Evolutionary conservation across 129 eudicot genomes (phyloP).

Genomic region (Chrysanthemum makinoi): DNA sequence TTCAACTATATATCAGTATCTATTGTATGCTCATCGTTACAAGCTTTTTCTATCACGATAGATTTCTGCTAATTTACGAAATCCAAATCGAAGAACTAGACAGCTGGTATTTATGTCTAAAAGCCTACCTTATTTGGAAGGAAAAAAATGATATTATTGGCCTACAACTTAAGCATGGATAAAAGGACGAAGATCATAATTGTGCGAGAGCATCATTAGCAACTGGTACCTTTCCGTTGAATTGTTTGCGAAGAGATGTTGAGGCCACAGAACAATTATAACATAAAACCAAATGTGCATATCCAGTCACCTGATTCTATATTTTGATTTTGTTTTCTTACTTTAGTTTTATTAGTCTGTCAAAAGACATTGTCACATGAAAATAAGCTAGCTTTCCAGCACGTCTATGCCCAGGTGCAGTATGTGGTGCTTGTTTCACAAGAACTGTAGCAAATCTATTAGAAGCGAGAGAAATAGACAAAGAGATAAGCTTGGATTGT

Average conservation of each 20-base stretch:
- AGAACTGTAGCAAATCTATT: constrained; percentile 20
- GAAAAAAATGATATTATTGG: constrained; percentile 6
- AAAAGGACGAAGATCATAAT: constrained; percentile 17
- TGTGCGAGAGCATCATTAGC: constrained; percentile 12
- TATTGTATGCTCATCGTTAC: background rate
- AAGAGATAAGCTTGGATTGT: constrained; percentile 19
- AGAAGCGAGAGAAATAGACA: constrained; percentile 12
- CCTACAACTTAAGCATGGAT: constrained; percentile 13
- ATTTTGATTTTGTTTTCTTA: constrained; percentile 26
- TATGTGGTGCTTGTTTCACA: constrained; percentile 33
- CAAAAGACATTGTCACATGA: constrained; percentile 40
- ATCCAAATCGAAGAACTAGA: too few relatives aligned
- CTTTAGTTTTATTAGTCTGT: constrained; percentile 32
- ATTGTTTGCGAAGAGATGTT: constrained; percentile 12
- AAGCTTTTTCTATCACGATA: background rate
- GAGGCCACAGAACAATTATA: background rate
- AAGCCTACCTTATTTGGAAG: background rate
- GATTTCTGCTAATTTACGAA: background rate
- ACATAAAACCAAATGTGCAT: constrained; percentile 23
- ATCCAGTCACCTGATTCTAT: constrained; percentile 17
- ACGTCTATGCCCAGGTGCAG: constrained; percentile 25
- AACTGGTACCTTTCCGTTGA: constrained; percentile 2
- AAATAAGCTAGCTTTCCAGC: constrained; percentile 41
- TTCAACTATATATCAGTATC: constrained; percentile 11
- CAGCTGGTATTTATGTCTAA: too few relatives aligned